Evolutionary conservation across 2,329 filamentous ascomycete species (phyloP).

Genomic region (Cladosporium phlei): DNA sequence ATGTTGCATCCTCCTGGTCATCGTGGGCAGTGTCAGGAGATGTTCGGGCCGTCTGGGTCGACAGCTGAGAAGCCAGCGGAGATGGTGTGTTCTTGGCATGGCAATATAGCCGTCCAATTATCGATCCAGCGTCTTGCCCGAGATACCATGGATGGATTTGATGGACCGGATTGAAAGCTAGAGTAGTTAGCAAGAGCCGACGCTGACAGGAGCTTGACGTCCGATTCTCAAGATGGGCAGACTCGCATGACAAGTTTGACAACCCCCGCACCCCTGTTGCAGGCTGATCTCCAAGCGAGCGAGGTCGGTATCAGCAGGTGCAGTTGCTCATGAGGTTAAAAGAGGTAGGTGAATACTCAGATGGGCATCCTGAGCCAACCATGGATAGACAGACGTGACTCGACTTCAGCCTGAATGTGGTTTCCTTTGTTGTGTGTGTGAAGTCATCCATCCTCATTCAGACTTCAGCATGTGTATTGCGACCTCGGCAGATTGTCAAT

Average conservation of each 20-base stretch:
- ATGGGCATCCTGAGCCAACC: neutral
- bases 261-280: neutral
- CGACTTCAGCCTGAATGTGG: too few species aligned
- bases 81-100: slow-evolving; percentile 3
- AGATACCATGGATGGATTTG: neutral
- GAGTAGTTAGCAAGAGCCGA: neutral
- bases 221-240: neutral
- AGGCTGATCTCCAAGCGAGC: slow-evolving; percentile 1
- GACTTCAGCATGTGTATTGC: neutral
- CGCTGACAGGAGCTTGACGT: too few species aligned
- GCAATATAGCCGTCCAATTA: neutral
- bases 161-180: neutral
- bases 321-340: neutral
- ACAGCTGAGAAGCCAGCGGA: slow-evolving; percentile 2
- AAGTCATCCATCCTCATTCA: neutral
- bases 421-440: neutral
- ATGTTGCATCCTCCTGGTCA: too few species aligned
- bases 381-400: too few species aligned
- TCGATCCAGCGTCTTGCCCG: neutral
- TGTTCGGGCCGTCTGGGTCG: neutral
- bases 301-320: neutral
- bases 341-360: neutral
- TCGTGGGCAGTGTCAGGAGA: neutral
- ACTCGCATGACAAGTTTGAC: neutral
- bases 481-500: too few species aligned